Evolutionary conservation across 2,329 filamentous ascomycete genomes (phyloP), one percentile per base, ranked within the genome.

Genomic region (Curvularia sp.): DNA sequence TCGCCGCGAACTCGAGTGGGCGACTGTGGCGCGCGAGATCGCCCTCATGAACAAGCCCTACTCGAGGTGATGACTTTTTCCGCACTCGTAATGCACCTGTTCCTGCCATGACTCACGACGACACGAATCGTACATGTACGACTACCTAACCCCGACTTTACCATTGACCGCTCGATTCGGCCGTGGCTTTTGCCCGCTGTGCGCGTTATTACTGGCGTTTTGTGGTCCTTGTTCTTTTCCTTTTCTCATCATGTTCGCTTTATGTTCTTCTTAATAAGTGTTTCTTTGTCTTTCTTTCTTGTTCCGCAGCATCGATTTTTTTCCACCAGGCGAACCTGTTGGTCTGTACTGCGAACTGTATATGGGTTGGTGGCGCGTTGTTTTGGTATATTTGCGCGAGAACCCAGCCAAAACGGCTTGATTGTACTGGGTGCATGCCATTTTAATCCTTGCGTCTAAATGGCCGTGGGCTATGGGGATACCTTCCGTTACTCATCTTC

Each of bases 11-110:
- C 81, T 98, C 28, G 95, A 98, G 78, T 99, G 95, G 95, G 85
- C 86, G 7, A 91, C 92, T 47, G 90, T 98, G 60, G 85, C 92
- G 6, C 85, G 93, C 65, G 94, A 98, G 78, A 93, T 99, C 66
- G 93, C 95, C 4, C 82, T 94, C 27, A 96, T 99, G 92, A 99
- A 99, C 74, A 89, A 91, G 69, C 95, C 95, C 15, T 98, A 98
- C 78, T 89, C 91, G 18, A 83, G 90, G 77, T 91, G 80, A 75
- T 67, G 34, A 36, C 34, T 36, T 45, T 53, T 27, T 46, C 34
- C 48, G 45, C 50, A 28, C 27, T 48, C 36, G 41, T 38, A 48
- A 46, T 60, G 52, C 38, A 36, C 32, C 36, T 57, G 49, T 56
- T 58, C 39, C 56, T 41, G 45, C 61, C 59, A 68, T 53, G 67